Evolutionary conservation across 495 filamentous ascomycete genomes (phyloP).

Genomic region (Bacidia rubella): DNA sequence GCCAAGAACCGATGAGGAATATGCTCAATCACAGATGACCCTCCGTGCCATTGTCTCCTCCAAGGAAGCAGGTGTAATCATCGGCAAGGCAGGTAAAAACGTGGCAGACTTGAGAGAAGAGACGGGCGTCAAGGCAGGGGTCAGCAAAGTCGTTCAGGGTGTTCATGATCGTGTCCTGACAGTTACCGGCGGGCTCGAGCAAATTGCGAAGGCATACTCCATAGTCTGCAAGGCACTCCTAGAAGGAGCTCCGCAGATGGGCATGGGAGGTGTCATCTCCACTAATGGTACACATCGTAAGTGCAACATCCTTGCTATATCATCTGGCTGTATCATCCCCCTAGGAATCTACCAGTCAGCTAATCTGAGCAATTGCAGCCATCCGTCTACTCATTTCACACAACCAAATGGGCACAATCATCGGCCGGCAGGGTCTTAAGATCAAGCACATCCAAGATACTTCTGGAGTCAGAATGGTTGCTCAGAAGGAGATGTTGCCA

Average conservation of each 20-base stretch:
- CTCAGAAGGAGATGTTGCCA: slow-evolving; percentile 98
- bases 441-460: slow-evolving; percentile 99
- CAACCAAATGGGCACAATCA: slow-evolving; percentile 99
- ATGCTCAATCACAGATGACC: slow-evolving; percentile 78
- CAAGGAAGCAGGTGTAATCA: slow-evolving; percentile 96
- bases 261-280: slow-evolving; percentile 78
- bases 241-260: slow-evolving; percentile 85
- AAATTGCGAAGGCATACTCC: slow-evolving; percentile 79
- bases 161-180: slow-evolving; percentile 95
- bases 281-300: slow-evolving; percentile 87
- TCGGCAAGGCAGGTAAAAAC: slow-evolving; percentile 96
- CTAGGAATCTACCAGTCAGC: neutral
- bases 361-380: slow-evolving; percentile 37
- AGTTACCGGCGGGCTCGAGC: slow-evolving; percentile 74
- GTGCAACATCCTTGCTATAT: slow-evolving; percentile 23
- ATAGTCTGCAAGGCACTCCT: slow-evolving; percentile 83
- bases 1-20: slow-evolving; percentile 89
- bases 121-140: slow-evolving; percentile 92
- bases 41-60: slow-evolving; percentile 95
- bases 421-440: slow-evolving; percentile 87
- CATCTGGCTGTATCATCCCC: neutral
- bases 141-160: slow-evolving; percentile 95
- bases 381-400: slow-evolving; percentile 96
- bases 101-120: slow-evolving; percentile 94
- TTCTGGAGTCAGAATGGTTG: slow-evolving; percentile 95